Evolutionary conservation across 495 filamentous ascomycete species (phyloP), one percentile per base, ranked within the genome.

Genomic region (Clavariopsis aquatica): DNA sequence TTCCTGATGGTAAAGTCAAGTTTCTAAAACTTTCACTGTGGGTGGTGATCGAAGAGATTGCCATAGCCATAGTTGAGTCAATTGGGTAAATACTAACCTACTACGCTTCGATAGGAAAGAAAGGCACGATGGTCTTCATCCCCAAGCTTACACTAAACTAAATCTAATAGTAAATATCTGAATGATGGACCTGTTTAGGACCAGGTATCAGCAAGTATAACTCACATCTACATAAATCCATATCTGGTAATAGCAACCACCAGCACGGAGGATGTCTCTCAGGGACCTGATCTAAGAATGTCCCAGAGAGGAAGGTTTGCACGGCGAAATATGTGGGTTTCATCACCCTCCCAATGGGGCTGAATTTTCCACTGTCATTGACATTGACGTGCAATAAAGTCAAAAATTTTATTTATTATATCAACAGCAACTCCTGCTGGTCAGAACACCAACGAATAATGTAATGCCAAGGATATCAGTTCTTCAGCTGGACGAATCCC

Each of bases 141-240:
- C 2, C 20, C 6, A 34, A 34, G n/a, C n/a, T n/a, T n/a, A n/a
- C n/a, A 34, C 5, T 34, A 12, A 34, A 34, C 12, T 34, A 34
- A 34, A 12, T 34, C 12, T 34, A 34, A 34, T 24, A 45, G 15
- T 43, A 61, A 62, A 31, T 17, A 20, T 13, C 64, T 62, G 38
- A 52, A 70, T 49, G 45, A 53, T 26, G 36, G 57, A 9, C 20
- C 36, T 26, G 67, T 66, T 15, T 62, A 57, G 53, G 45, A 60
- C 17, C 27, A 26, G 28, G 52, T 66, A 60, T 57, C 63, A 7
- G 17, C 56, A 9, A 62, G 54, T n/a, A 70, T 66, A 61, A 46
- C 45, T 1, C 31, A 20, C 15, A 54, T 66, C 8, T 70, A 70
- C 26, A 5, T 38, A 8, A 36, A 57, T 41, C 52, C 62, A 3